Evolutionary conservation across 1,284 basidiomycete genomes (phyloP), one percentile per base, ranked within the genome.

Genomic region (Cryptococcus jaspeensis): DNA sequence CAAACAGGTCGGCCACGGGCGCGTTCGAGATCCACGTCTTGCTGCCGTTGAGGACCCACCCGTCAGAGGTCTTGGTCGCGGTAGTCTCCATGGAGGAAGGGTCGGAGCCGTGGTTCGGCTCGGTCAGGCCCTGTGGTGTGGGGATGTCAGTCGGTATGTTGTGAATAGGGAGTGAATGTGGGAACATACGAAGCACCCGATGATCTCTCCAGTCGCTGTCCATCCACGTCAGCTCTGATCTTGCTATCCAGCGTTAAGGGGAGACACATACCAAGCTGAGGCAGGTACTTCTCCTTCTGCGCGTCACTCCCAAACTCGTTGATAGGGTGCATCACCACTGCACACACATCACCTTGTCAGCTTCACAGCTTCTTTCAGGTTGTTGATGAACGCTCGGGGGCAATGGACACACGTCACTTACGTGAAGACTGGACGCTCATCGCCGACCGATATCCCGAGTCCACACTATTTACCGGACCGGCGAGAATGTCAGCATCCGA

Each of bases 21-120:
- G 90, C 84, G 71, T 95, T 96, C 37, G 91, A 86, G 71, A 98
- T 97, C 93, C 94, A 98, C 0, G 92, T 97, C 81, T 98, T 98
- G 77, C 87, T 88, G 38, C 94, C 94, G 68, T 87, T 90, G 53
- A 98, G 74, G 20, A 90, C 79, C 76, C 88, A 96, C 3, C 92
- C 92, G 20, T 91, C 91, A 54, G 88, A 71, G 3, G 78, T 88
- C 75, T 96, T 91, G 63, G 86, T 86, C 15, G 92, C 95, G 32
- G 84, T 87, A 0, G 94, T 97, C 73, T 95, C 90, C 94, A 99
- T 98, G 28, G 87, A 86, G 16, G 87, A 86, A 18, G 93, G 93
- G 71, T 97, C 93, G 1, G 91, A 94, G 20, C 95, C 95, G 73
- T 97, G 93, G 70, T 97, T 94, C 0, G 95, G 92, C 79, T 98